Percentiles rank a stretch among this genome's conserved stretches.
These are phyloP conservation scores for Nematocida sp. DNA, from an alignment of 371 early-diverging fungal genomes.

Conservation along the genomic window DNA sequence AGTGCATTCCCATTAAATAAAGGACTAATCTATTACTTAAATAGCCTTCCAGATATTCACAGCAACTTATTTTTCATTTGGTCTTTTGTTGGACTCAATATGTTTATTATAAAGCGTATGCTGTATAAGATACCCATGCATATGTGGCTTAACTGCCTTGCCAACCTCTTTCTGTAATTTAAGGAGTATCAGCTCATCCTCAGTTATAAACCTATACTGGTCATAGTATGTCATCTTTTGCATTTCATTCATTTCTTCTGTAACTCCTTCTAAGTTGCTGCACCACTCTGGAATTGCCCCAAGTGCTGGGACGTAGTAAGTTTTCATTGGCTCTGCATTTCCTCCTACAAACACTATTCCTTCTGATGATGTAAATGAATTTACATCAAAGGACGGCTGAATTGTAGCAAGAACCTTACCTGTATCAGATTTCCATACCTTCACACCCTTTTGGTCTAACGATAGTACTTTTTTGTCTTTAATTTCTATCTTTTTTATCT, in stretches of 20 bases:
- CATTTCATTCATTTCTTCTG: conserved; percentile 45
- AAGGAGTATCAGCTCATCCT: conserved; percentile 6
- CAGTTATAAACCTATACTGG: conserved; percentile 42
- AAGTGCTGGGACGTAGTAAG: conserved; percentile 82
- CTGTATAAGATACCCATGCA: conserved; percentile 53
- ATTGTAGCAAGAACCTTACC: conserved; percentile 77
- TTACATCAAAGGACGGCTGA: conserved; percentile 83
- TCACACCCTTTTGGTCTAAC: conserved; percentile 81
- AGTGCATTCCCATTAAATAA: too few species aligned
- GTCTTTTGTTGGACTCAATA: not conserved
- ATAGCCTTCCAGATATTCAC: too few species aligned
- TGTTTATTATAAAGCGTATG: conserved; percentile 19
- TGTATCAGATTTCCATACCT: conserved; percentile 81
- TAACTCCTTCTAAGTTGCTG: conserved; percentile 57
- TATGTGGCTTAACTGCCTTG: conserved; percentile 41
- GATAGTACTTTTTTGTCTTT: conserved; percentile 79
- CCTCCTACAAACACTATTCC: conserved; percentile 88
- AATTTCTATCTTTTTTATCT: conserved; percentile 82
- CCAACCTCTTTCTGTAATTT: conserved; percentile 39
- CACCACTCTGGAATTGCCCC: conserved; percentile 93
- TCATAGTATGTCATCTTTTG: conserved; percentile 45
- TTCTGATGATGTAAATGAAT: conserved; percentile 78
- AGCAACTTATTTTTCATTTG: too few species aligned
- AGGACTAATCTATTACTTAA: too few species aligned
- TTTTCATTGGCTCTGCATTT: conserved; percentile 85